Percentiles rank a stretch among this genome's conserved stretches.
Evolutionary conservation across 352 stramenopile species (phyloP).

Genomic region (Peronospora farinosa): DNA sequence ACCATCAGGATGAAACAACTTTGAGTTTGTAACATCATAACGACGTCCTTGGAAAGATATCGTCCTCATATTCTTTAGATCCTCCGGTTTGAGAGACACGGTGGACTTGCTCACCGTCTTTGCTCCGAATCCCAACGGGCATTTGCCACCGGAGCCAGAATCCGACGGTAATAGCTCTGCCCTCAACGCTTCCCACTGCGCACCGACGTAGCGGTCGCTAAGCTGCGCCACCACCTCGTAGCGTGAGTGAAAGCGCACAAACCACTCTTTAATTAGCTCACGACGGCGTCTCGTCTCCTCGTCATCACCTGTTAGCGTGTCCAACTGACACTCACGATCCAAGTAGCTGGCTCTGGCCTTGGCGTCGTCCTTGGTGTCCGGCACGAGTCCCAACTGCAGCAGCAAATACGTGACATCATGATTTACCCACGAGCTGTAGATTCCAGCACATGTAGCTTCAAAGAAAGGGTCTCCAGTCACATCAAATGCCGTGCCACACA

Average conservation of each 20-base stretch:
- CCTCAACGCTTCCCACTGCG: conserved; percentile 40
- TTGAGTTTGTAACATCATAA: conserved; percentile 51
- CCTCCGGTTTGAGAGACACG: conserved; percentile 13
- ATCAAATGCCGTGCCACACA: conserved; percentile 51
- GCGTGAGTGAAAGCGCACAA: conserved; percentile 39
- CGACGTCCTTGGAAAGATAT: conserved; percentile 48
- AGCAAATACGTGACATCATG: conserved; percentile 52
- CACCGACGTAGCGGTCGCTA: conserved; percentile 37
- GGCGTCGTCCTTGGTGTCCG: conserved; percentile 27
- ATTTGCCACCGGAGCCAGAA: conserved; percentile 32
- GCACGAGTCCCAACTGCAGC: conserved; percentile 30
- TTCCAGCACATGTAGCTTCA: conserved; percentile 16
- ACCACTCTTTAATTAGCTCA: conserved; percentile 48
- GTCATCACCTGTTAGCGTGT: conserved; percentile 21
- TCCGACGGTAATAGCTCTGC: conserved; percentile 29
- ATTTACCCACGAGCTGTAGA: conserved; percentile 46
- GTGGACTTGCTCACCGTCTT: conserved; percentile 23
- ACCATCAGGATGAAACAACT: conserved; percentile 35
- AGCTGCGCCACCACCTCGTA: conserved; percentile 45
- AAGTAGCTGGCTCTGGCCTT: conserved; percentile 31
- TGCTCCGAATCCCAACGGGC: conserved; percentile 52
- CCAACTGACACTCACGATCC: conserved; percentile 29
- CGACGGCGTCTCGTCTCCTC: conserved; percentile 20
- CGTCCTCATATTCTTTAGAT: conserved; percentile 25
- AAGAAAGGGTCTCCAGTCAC: conserved; percentile 50